Percentiles rank a stretch among this genome's conserved stretches.
phyloP scores from a whole-genome alignment of 345 rosid species.

The Boechera stricta region DNA sequence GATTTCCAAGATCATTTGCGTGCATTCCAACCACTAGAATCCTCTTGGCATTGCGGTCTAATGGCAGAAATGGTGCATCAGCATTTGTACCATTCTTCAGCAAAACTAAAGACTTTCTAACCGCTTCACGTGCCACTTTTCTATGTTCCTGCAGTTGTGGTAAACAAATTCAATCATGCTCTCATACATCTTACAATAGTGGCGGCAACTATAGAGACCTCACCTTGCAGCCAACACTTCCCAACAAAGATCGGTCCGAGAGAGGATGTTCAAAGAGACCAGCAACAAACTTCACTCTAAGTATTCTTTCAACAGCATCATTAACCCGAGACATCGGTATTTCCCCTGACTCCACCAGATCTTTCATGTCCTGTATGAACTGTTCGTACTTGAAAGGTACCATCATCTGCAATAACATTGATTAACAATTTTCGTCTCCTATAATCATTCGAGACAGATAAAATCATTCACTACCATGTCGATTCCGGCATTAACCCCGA shows the following conservation, averaged over 20 bases:
- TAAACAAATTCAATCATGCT: constrained; percentile 4
- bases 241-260: constrained; percentile 69
- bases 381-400: constrained; percentile 65
- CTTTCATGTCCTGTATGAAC: constrained; percentile 57
- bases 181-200: constrained; percentile 12
- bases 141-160: constrained; percentile 54
- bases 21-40: constrained; percentile 76
- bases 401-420: constrained; percentile 66
- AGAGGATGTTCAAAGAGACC: constrained; percentile 84
- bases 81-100: constrained; percentile 70
- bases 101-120: constrained; percentile 79
- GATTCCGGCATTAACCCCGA: constrained; percentile 82
- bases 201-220: neutral
- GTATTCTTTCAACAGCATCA: constrained; percentile 85
- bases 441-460: constrained; percentile 4
- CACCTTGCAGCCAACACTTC: constrained; percentile 83
- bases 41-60: constrained; percentile 59
- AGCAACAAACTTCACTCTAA: constrained; percentile 83
- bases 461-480: constrained; percentile 67
- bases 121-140: constrained; percentile 79
- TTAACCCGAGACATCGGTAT: constrained; percentile 66
- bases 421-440: constrained; percentile 21
- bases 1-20: constrained; percentile 76
- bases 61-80: constrained; percentile 59
- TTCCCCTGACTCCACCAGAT: constrained; percentile 76